Percentiles rank a stretch among this genome's conserved stretches.
Evolutionary conservation across 2,329 filamentous ascomycete species (phyloP).

Genomic region (Calonectria montana): DNA sequence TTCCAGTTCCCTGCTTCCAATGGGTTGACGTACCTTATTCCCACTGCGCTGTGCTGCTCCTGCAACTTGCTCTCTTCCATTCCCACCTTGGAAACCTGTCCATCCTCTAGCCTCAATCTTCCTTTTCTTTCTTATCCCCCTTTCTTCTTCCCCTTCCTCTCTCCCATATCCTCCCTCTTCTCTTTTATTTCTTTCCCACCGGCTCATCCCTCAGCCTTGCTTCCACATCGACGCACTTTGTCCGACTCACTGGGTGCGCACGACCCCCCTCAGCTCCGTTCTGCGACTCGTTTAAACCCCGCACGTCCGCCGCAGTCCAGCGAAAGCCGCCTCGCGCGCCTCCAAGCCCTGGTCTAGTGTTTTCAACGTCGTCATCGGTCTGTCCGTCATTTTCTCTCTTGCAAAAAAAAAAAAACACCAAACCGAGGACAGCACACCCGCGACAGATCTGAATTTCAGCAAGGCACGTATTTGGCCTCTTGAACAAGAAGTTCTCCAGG

Average conservation of each 20-base stretch:
- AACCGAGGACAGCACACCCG: neutral
- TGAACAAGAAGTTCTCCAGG: neutral
- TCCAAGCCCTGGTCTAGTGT: conserved; percentile 9
- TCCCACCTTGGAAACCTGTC: conserved; percentile 30
- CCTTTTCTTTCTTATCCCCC: conserved; percentile 30
- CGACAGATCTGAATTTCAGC: neutral
- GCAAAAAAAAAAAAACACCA: conserved; percentile 13
- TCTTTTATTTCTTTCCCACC: neutral
- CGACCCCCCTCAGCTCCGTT: conserved; percentile 20
- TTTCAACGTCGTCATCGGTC: conserved; percentile 19
- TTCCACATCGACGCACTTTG: conserved; percentile 8
- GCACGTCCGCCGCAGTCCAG: conserved; percentile 16
- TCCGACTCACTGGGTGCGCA: conserved; percentile 18
- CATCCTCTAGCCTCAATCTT: conserved; percentile 14
- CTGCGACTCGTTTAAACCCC: conserved; percentile 26
- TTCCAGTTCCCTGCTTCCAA: conserved; percentile 6
- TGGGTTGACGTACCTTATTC: conserved; percentile 10
- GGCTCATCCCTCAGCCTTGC: conserved; percentile 19
- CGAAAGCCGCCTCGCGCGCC: neutral
- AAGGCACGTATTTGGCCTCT: neutral
- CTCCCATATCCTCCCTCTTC: conserved; percentile 18
- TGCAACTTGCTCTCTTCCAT: conserved; percentile 31
- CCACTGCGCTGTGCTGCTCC: conserved; percentile 6
- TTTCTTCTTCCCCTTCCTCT: conserved; percentile 8
- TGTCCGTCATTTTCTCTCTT: conserved; percentile 6